A percentile compares a stretch with the other conserved stretches of the same genome.
These are phyloP conservation scores for Microsporum ferrugineum DNA, from an alignment of 2,329 filamentous ascomycete species.

Conservation along the genomic window DNA sequence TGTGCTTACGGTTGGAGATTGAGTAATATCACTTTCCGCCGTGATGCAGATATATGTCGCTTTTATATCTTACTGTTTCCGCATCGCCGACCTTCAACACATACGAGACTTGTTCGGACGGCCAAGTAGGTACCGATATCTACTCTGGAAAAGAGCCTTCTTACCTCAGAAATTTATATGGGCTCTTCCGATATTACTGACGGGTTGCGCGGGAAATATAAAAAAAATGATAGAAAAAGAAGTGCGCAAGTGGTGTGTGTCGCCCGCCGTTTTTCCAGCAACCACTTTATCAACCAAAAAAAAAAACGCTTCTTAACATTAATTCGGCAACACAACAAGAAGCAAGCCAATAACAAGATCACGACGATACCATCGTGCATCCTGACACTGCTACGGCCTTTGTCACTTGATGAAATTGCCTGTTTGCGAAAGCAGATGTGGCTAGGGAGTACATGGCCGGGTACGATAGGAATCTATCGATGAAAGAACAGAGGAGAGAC, in stretches of 20 bases:
- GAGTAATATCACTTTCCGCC: neutral
- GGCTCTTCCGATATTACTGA: neutral
- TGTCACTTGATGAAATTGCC: neutral
- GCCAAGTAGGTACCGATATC: neutral
- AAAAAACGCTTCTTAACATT: constrained; percentile 4
- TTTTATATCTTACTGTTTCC: neutral
- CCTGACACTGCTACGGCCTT: neutral
- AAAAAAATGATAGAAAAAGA: neutral
- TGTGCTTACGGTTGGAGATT: neutral
- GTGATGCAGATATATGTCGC: neutral
- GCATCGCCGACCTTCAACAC: neutral
- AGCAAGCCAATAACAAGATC: neutral
- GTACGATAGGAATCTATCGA: constrained; percentile 38
- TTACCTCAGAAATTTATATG: neutral
- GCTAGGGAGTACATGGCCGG: constrained; percentile 39
- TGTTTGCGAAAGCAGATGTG: constrained; percentile 27
- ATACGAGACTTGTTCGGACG: neutral
- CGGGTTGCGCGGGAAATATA: neutral
- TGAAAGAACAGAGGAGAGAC: constrained; percentile 42
- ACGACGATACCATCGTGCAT: neutral
- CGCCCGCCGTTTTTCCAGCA: constrained; percentile 13
- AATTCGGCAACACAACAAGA: neutral
- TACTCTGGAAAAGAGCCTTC: neutral
- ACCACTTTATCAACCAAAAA: constrained; percentile 9
- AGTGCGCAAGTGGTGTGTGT: constrained; percentile 10